Base-by-base conservation (phyloP, 2,329 filamentous ascomycete species). In the Sporothrix pallida region DNA sequence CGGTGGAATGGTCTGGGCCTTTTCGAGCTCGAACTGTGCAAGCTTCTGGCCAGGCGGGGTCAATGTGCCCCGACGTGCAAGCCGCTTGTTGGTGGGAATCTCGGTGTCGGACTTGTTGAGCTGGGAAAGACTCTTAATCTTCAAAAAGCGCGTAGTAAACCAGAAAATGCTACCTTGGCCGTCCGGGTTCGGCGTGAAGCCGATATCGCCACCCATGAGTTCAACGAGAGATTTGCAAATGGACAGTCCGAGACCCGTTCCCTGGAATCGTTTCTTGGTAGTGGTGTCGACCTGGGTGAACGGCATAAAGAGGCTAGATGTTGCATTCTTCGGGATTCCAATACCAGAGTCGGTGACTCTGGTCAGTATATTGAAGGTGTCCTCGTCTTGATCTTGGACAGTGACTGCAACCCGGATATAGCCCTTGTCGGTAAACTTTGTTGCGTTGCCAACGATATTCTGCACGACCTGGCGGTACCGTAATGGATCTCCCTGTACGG, bases 221-320 rank as follows among this genome's bases (percentile, higher is more conserved):
- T 95, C 97, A 71, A 98, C 95, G 46, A 98, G 87, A 78, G 94
- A 90, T 84, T 97, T 96, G 48, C 95, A 98, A 80, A 98, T 98
- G 12, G 95, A 98, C 37, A 98, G 84, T 77, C 95, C 95, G 13
- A 98, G 88, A 77, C 95, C 95, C 8, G 95, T 98, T 78, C 95
- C 95, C 78, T 95, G 95, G 81, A 98, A 98, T 80, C 97, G 95
- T 77, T 95, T 90, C 1, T 95, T 98, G 81, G 96, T 98, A 44
- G 95, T 98, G 52, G 94, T 94, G 81, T 98, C 96, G 20, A 95
- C 95, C 84, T 98, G 95, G 81, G 97, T 95, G 89, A 98, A 98
- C 0, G 95, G 98, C 83, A 98, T 95, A 83, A 98, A 98, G 0
- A 91, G 83, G 1, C 83, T 80, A 6, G 83, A 79, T 0, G 84